Percentiles rank a stretch among this genome's conserved stretches.
Conservation (phyloP, 768 basidiomycete species). For the Tylopilus plumbeoviolaceoides region DNA sequence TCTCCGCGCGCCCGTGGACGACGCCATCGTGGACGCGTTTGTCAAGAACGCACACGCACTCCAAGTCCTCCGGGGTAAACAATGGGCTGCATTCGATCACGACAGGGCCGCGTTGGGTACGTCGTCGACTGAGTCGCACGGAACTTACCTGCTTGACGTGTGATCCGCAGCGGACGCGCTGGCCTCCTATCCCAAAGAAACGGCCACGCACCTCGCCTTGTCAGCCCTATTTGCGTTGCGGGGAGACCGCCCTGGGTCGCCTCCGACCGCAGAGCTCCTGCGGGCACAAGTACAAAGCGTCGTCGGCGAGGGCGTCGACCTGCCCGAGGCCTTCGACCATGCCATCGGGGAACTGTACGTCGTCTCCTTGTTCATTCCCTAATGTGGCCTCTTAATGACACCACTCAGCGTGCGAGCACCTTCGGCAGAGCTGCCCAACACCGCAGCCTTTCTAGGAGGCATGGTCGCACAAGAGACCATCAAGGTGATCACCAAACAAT, state of each 20-base stretch:
- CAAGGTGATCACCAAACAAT: conserved; percentile 96
- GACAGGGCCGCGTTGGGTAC: conserved; percentile 49
- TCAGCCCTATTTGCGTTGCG: conserved; percentile 47
- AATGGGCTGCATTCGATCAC: conserved; percentile 54
- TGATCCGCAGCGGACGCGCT: conserved; percentile 38
- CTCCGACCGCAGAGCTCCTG: conserved; percentile 49
- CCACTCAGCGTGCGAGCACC: conserved; percentile 67
- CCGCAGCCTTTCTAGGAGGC: conserved; percentile 90
- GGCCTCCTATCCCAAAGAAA: conserved; percentile 45
- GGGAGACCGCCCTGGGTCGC: conserved; percentile 25
- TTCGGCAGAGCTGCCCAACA: conserved; percentile 86
- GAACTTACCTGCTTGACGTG: neutral
- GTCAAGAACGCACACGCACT: conserved; percentile 79
- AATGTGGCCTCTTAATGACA: neutral
- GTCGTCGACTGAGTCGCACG: neutral
- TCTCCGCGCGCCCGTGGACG: conserved; percentile 43
- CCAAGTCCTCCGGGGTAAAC: conserved; percentile 58
- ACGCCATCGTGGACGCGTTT: conserved; percentile 61
- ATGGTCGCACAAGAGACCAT: conserved; percentile 94
- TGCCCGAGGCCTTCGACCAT: conserved; percentile 54
- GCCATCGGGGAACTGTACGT: conserved; percentile 78
- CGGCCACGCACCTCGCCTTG: conserved; percentile 70
- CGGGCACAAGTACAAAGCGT: conserved; percentile 46
- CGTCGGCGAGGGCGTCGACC: conserved; percentile 44
- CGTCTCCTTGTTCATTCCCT: neutral